Conservation (phyloP, 2,329 filamentous ascomycete genomes). For the Fusarium algeriense region DNA sequence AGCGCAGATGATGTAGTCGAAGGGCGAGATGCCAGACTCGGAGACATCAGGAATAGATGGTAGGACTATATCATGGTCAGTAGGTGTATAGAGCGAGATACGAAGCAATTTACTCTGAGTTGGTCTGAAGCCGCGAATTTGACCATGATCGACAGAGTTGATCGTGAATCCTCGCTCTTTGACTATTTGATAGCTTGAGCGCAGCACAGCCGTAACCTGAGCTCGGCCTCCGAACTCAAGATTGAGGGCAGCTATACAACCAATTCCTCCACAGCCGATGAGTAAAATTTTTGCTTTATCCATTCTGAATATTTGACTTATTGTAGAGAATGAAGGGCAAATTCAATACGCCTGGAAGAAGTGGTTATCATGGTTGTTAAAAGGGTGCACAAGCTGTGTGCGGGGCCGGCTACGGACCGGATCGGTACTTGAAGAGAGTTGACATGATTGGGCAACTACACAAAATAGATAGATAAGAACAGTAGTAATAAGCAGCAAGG, state of each 20-base stretch:
- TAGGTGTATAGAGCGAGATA: not conserved
- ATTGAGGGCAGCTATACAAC: constrained; percentile 43
- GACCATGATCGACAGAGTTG: constrained; percentile 42
- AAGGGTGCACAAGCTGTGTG: constrained; percentile 25
- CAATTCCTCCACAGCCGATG: constrained; percentile 45
- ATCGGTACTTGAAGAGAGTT: not conserved
- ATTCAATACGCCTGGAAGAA: not conserved
- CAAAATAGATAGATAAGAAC: not conserved
- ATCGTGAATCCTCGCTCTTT: constrained; percentile 42
- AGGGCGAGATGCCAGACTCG: constrained; percentile 24
- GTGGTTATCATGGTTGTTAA: constrained; percentile 17
- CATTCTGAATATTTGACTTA: constrained; percentile 1
- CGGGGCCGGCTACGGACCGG: constrained; percentile 21
- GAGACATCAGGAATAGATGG: constrained; percentile 37
- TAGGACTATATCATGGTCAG: constrained; percentile 32
- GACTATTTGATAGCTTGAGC: constrained; percentile 43
- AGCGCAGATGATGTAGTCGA: constrained; percentile 44
- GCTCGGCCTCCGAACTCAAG: constrained; percentile 39
- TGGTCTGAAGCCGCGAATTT: constrained; percentile 36
- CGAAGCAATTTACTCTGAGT: constrained; percentile 32
- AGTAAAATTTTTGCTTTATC: constrained; percentile 36
- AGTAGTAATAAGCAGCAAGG: not conserved
- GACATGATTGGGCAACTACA: constrained; percentile 25
- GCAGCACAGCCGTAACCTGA: constrained; percentile 43
- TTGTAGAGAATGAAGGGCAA: not conserved